Percentiles rank a stretch among this genome's conserved stretches.
Conservation (phyloP, 2,329 filamentous ascomycete genomes). For the Beauveria brongniartii region DNA sequence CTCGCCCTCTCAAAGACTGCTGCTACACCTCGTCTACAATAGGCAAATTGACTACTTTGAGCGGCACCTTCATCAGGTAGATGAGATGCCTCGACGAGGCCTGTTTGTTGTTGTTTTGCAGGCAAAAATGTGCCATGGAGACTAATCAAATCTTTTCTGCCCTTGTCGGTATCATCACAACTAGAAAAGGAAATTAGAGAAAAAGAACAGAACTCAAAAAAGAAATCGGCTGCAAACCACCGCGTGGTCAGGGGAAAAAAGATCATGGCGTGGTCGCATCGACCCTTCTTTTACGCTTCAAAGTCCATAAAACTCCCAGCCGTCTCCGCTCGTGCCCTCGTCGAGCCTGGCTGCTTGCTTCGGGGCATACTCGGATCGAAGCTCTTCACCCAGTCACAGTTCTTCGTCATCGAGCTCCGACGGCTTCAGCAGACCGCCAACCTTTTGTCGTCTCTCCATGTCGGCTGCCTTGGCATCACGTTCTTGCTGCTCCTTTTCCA, state of each 20-base stretch:
- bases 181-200: conserved; percentile 11
- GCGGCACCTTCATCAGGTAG: neutral
- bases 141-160: conserved; percentile 5
- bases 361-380: conserved; percentile 52
- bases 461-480: conserved; percentile 80
- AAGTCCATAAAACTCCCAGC: conserved; percentile 60
- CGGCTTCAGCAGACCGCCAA: conserved; percentile 91
- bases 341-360: conserved; percentile 19
- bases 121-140: neutral
- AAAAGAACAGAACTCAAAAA: neutral
- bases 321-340: conserved; percentile 35
- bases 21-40: neutral
- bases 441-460: conserved; percentile 85
- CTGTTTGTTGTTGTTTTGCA: neutral
- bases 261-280: neutral
- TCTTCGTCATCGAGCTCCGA: conserved; percentile 92
- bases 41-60: neutral
- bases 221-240: neutral
- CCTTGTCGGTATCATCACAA: conserved; percentile 12
- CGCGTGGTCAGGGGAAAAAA: neutral
- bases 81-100: neutral
- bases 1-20: neutral
- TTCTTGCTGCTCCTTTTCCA: conserved; percentile 90
- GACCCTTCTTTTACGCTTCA: conserved; percentile 20
- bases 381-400: conserved; percentile 71